phyloP scores from a whole-genome alignment of 2,329 filamentous ascomycete species.

The Colletotrichum echinochloae region DNA sequence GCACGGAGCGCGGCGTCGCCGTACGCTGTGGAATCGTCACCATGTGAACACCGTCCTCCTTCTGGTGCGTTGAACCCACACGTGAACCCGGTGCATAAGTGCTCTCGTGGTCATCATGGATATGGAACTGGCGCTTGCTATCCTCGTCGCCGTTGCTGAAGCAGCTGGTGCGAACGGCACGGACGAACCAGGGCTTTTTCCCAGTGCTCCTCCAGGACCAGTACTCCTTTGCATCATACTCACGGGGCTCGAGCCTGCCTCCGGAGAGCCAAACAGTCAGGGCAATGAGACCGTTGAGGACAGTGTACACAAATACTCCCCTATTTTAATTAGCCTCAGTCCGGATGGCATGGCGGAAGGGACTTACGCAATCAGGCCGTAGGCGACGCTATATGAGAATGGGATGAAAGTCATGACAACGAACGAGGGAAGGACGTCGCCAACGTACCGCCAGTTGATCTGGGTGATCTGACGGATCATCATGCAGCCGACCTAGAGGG shows the following conservation, averaged over 20 bases:
- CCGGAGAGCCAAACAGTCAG: constrained; percentile 58
- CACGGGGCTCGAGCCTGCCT: constrained; percentile 59
- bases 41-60: constrained; percentile 39
- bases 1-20: constrained; percentile 32
- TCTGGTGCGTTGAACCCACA: constrained; percentile 38
- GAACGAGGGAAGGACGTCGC: constrained; percentile 81
- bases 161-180: constrained; percentile 49
- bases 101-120: constrained; percentile 40
- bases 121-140: constrained; percentile 41
- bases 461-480: constrained; percentile 82
- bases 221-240: constrained; percentile 67
- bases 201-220: constrained; percentile 66
- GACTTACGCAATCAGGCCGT: constrained; percentile 77
- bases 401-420: constrained; percentile 81
- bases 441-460: constrained; percentile 82
- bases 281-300: constrained; percentile 62
- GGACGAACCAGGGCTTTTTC: constrained; percentile 61
- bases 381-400: constrained; percentile 83
- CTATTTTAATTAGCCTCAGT: constrained; percentile 46
- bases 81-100: constrained; percentile 35
- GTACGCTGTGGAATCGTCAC: constrained; percentile 39
- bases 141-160: constrained; percentile 45
- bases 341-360: too few species aligned
- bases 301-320: constrained; percentile 65
- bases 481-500: constrained; percentile 73